phyloP scores from a whole-genome alignment of 441 rosid species.

The Bruguiera hainesii region DNA sequence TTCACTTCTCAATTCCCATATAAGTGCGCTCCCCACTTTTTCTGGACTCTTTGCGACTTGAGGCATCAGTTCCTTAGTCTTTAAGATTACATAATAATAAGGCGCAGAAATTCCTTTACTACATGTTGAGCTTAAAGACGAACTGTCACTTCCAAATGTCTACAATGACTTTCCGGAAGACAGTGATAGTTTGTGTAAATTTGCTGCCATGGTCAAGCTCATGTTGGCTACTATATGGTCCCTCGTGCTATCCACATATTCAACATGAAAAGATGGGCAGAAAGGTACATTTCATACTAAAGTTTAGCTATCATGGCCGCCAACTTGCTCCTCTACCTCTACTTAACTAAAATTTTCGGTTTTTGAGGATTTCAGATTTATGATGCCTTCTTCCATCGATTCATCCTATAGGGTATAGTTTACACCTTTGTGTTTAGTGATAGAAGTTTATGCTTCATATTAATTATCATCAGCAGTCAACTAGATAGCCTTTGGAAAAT shows the following conservation, averaged over 20 bases:
- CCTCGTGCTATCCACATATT: conserved; percentile 21
- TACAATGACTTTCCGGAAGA: conserved; percentile 13
- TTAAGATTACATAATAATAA: conserved; percentile 1
- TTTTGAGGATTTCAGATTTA: background rate
- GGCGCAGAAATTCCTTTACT: background rate
- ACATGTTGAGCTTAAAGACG: conserved; percentile 1
- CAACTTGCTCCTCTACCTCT: background rate
- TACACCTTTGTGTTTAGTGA: too few species aligned
- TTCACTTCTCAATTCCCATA: too few species aligned
- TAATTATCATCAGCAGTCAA: too few species aligned
- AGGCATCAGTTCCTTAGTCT: too few species aligned
- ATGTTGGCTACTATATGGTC: conserved; percentile 14
- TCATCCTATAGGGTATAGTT: too few species aligned
- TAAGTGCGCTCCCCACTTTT: too few species aligned
- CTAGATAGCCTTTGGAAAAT: too few species aligned
- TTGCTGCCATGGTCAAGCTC: conserved; percentile 14
- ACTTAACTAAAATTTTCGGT: background rate
- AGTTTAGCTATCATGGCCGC: background rate
- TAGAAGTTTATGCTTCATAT: too few species aligned
- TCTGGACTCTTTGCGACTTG: too few species aligned
- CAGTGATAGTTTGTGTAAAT: conserved; percentile 9
- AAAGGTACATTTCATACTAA: conserved; percentile 14
- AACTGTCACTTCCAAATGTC: conserved; percentile 15
- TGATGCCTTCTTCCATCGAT: too few species aligned
- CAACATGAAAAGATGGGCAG: conserved; percentile 20